Conservation (phyloP, 352 stramenopile species). For the Peronosclerospora sorghi region DNA sequence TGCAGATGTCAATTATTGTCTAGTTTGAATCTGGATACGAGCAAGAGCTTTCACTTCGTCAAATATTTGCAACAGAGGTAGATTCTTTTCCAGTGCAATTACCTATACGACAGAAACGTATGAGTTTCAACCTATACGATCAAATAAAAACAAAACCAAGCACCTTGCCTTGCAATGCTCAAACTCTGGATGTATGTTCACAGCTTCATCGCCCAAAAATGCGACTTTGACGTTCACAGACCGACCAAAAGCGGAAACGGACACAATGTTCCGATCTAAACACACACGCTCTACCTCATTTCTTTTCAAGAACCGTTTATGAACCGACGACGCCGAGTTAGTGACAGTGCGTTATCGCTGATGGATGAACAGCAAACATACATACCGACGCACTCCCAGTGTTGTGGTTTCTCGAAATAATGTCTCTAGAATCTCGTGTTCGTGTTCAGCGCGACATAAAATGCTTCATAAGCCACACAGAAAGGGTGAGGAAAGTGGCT, state of each 20-base stretch:
- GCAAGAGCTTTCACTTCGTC: constrained; percentile 38
- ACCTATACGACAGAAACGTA: constrained; percentile 11
- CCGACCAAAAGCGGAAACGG: constrained; percentile 30
- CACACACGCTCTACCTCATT: constrained; percentile 45
- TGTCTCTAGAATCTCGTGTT: constrained; percentile 36
- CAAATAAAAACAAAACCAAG: not conserved
- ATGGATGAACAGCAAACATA: not conserved
- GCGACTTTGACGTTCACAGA: constrained; percentile 52
- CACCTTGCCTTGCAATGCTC: constrained; percentile 66
- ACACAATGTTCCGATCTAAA: constrained; percentile 42
- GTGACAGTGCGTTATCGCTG: not conserved
- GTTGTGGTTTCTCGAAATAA: constrained; percentile 84
- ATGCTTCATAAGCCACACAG: constrained; percentile 27
- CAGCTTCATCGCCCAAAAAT: constrained; percentile 30
- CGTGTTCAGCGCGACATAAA: constrained; percentile 51
- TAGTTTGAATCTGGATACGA: constrained; percentile 5
- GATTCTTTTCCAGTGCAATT: constrained; percentile 27
- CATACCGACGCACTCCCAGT: constrained; percentile 76
- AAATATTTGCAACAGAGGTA: constrained; percentile 50
- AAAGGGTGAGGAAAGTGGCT: not conserved
- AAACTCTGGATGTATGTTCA: constrained; percentile 76
- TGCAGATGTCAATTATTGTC: constrained; percentile 1
- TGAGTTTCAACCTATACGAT: not conserved
- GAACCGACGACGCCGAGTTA: not conserved
- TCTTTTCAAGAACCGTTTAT: constrained; percentile 24